Evolutionary conservation across 2,329 filamentous ascomycete genomes (phyloP).

Genomic region (Pseudocercospora cruenta): DNA sequence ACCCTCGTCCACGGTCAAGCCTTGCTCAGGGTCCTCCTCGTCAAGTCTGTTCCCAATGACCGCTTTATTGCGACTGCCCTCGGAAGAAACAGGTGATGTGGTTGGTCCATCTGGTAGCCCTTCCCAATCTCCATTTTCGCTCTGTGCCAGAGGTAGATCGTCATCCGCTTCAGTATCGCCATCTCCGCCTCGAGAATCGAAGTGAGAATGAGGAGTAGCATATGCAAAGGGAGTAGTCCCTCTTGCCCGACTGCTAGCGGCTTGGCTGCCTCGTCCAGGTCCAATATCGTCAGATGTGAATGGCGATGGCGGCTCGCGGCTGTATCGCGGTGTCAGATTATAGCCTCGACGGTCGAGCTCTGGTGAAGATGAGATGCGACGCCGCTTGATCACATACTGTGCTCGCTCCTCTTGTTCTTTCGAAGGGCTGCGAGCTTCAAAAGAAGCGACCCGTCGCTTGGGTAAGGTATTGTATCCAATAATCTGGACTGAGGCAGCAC

Average conservation of each 20-base stretch:
- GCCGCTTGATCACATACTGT: conserved; percentile 47
- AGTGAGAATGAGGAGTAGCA: conserved; percentile 69
- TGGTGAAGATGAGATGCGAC: conserved; percentile 62
- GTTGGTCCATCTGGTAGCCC: conserved; percentile 42
- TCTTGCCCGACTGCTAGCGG: conserved; percentile 46
- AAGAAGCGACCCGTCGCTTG: conserved; percentile 39
- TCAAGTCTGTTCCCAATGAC: conserved; percentile 26
- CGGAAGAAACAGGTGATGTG: conserved; percentile 14
- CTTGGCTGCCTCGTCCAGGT: conserved; percentile 31
- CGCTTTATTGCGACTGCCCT: conserved; percentile 11
- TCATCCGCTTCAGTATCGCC: conserved; percentile 32
- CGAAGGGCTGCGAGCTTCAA: conserved; percentile 36
- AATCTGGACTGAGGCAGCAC: conserved; percentile 25
- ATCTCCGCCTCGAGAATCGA: conserved; percentile 40
- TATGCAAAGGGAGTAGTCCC: conserved; percentile 68
- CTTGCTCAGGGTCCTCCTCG: conserved; percentile 27
- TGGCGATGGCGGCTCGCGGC: conserved; percentile 49
- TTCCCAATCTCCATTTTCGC: conserved; percentile 31
- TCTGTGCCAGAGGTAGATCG: conserved; percentile 10
- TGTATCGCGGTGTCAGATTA: conserved; percentile 48
- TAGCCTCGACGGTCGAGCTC: conserved; percentile 40
- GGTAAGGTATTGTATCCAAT: conserved; percentile 19
- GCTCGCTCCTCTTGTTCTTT: conserved; percentile 30
- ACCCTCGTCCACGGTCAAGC: conserved; percentile 26
- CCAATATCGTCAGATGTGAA: conserved; percentile 41